Evolutionary conservation across 768 basidiomycete genomes (phyloP).

Genomic region (Boletales sp.): DNA sequence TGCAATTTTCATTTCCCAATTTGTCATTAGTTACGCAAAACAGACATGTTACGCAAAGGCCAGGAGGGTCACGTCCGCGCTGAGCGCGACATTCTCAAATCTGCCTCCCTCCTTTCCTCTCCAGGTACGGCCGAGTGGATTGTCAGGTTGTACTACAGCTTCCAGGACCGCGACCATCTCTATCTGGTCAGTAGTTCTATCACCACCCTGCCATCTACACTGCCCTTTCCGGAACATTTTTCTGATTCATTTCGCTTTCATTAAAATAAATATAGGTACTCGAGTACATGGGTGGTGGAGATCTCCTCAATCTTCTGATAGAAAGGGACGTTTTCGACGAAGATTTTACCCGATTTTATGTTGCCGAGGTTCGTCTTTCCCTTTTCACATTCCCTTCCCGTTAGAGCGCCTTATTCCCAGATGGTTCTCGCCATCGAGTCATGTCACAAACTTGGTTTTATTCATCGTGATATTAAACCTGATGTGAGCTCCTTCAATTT

Average conservation of each 20-base stretch:
- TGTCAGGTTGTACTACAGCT: slow-evolving; percentile 88
- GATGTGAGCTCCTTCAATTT: slow-evolving; percentile 53
- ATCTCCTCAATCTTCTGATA: slow-evolving; percentile 93
- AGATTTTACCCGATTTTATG: slow-evolving; percentile 89
- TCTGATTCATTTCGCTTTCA: slow-evolving; percentile 60
- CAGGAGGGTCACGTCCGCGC: slow-evolving; percentile 98
- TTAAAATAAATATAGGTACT: slow-evolving; percentile 57
- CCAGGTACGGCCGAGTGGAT: slow-evolving; percentile 87
- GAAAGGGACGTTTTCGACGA: slow-evolving; percentile 89
- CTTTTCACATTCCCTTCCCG: slow-evolving; percentile 17
- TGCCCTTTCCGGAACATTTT: slow-evolving; percentile 25
- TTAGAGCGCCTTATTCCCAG: slow-evolving; percentile 41
- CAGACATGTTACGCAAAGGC: slow-evolving; percentile 92
- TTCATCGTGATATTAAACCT: slow-evolving; percentile 97
- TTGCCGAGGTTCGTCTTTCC: slow-evolving; percentile 69
- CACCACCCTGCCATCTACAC: slow-evolving; percentile 23
- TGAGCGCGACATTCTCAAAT: slow-evolving; percentile 90
- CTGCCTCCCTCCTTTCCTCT: slow-evolving; percentile 76
- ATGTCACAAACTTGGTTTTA: slow-evolving; percentile 93
- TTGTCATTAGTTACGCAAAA: slow-evolving; percentile 65
- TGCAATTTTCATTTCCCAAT: slow-evolving; percentile 20
- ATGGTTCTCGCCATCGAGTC: slow-evolving; percentile 94
- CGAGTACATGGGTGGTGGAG: slow-evolving; percentile 95
- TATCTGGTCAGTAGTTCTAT: slow-evolving; percentile 72
- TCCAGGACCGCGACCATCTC: slow-evolving; percentile 92